Base-by-base conservation (phyloP, 257 asterid species). In the Apocynum venetum region DNA sequence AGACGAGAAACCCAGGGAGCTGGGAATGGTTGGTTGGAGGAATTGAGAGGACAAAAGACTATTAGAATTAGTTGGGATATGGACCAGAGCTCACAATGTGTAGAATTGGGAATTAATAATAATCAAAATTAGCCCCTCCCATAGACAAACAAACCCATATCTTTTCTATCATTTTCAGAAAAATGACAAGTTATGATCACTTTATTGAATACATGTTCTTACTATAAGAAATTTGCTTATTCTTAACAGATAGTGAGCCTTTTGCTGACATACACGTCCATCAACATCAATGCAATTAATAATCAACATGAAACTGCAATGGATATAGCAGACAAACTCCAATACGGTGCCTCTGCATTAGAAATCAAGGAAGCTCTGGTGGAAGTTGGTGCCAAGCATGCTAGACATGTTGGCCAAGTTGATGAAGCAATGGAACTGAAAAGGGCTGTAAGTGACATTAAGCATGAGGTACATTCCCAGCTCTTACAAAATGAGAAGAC, bases 281-380 rank as follows among this genome's bases (percentile, higher is more conserved):
- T 90, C 25, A 92, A 92, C 17, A 86, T 93, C 68, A 96, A 96
- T 36, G 93, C 87, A 61, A 87, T 96, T 2, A 96, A 96, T 84
- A 88, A 86, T 65, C 93, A 88, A 52, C 88, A 79, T 3, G 97
- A 96, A 84, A 96, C 99, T 6, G 92, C 98, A 9, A 88, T 96
- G 98, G 99, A 96, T 90, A 87, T 96, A 57, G 97, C 97, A 3
- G 98, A 96, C 84, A 92, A 89, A 78, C 97, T 96, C 84, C 98
- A 85, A 76, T 96, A 90, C 3, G 97, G 98, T 49, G 82, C 80
- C 7, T 85, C 90, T 0, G 88, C 97, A 20, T 83, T 96, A 75
- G 88, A 85, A 73, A 96, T 96, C 20, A 80, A 83, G 59, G 98
- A 90, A 83, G 91, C 89, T 19, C 88, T 96, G 20, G 55, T 81